These are phyloP conservation scores for Penicillium sp. DNA, from an alignment of 2,329 filamentous ascomycete genomes.

Conservation along the genomic window DNA sequence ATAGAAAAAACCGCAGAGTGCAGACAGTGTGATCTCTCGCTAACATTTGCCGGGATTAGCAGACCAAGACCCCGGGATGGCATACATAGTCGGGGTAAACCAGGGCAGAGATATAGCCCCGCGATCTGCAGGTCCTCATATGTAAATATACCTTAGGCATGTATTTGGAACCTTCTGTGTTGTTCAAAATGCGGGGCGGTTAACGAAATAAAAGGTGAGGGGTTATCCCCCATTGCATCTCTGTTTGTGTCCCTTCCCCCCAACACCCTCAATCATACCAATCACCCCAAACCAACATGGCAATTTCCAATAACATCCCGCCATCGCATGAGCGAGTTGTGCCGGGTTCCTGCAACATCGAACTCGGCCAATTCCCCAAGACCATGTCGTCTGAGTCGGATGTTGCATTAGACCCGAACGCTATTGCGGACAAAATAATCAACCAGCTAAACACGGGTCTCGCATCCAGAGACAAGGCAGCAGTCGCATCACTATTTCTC, in stretches of 20 bases:
- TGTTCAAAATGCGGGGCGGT: neutral
- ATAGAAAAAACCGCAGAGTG: too few species aligned
- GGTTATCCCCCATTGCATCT: neutral
- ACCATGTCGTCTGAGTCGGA: constrained; percentile 27
- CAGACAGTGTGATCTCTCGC: too few species aligned
- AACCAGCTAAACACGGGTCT: constrained; percentile 36
- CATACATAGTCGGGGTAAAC: neutral
- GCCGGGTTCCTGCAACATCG: constrained; percentile 49
- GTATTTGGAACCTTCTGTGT: neutral
- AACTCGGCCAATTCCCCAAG: constrained; percentile 37
- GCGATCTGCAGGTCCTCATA: neutral
- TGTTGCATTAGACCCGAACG: constrained; percentile 29
- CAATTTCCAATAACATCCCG: neutral
- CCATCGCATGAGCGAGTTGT: constrained; percentile 39
- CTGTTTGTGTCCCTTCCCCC: neutral
- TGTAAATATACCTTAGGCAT: too few species aligned
- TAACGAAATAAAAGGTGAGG: neutral
- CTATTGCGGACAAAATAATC: constrained; percentile 33
- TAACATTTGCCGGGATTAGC: too few species aligned
- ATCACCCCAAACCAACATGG: neutral
- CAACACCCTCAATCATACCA: neutral
- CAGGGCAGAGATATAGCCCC: neutral
- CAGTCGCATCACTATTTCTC: constrained; percentile 40
- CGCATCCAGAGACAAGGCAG: constrained; percentile 25
- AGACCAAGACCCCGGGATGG: neutral